A percentile compares a stretch with the other conserved stretches of the same genome.
Evolutionary conservation across 176 grass and related monocot genomes (phyloP).

Genomic region (Avena insularis): DNA sequence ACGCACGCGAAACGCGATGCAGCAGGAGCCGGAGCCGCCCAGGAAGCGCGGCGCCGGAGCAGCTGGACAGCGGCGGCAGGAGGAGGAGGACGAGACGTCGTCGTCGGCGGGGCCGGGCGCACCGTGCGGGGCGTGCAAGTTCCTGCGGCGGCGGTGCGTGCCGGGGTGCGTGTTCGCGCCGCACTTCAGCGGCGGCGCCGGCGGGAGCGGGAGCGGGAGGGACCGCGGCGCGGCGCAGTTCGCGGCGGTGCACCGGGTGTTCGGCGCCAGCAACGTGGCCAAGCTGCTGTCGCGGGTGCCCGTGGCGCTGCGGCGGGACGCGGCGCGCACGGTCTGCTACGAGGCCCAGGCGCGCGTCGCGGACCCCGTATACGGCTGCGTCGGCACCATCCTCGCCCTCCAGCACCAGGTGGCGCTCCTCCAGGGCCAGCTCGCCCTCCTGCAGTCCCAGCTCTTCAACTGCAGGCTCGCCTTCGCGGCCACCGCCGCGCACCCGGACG

Average conservation of each 20-base stretch:
- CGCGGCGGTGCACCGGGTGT: constrained; percentile 74
- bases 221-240: constrained; percentile 57
- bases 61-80: not conserved
- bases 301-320: constrained; percentile 50
- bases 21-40: constrained; percentile 31
- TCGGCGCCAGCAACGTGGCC: constrained; percentile 86
- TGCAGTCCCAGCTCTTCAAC: constrained; percentile 64
- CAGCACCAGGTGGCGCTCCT: constrained; percentile 78
- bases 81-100: constrained; percentile 5
- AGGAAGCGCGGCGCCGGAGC: constrained; percentile 24
- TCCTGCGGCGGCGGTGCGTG: constrained; percentile 83
- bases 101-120: constrained; percentile 25
- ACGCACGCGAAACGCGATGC: constrained; percentile 22
- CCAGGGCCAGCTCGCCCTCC: constrained; percentile 64
- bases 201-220: not conserved
- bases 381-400: constrained; percentile 73
- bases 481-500: constrained; percentile 26
- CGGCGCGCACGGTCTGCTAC: constrained; percentile 71
- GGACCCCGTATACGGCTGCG: constrained; percentile 87
- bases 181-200: constrained; percentile 50
- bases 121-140: constrained; percentile 94
- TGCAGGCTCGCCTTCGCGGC: constrained; percentile 53
- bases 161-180: constrained; percentile 76
- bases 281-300: constrained; percentile 77
- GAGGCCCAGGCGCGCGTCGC: constrained; percentile 82